Base-by-base conservation (phyloP, 2,329 filamentous ascomycete genomes). In the Akanthomyces dipterigenus region DNA sequence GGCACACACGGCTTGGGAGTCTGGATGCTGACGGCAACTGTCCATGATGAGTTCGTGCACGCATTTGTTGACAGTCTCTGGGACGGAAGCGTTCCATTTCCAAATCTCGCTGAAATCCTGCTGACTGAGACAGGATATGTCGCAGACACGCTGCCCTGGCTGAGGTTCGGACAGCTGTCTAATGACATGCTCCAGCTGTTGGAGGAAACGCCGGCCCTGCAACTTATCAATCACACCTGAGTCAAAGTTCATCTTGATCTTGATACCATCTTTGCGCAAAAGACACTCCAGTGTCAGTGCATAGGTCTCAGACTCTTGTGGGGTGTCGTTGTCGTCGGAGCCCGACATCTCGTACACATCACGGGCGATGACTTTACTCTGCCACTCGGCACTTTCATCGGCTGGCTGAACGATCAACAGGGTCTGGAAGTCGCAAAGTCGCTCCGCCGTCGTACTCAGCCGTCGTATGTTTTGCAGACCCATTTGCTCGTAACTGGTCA, bases 351-450 rank as follows among this genome's bases (percentile, higher is more conserved):
- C 48, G 20, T 51, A 51, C 6, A n/a, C 48, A 51, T 51, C 48
- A n/a, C 48, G 48, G 7, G 6, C 24, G 24, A 51, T 51, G 28
- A 62, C 16, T 28, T 58, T 38, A 22, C 57, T 58, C 4, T 42
- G 34, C 40, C 50, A 42, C 18, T 46, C 46, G 12, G 34, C 26
- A 6, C 63, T 45, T 7, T 26, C 51, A 12, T 43, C 18, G 3
- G 48, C 55, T 59, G 61, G 56, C 31, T 63, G 61, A 14, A 63
- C 54, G 16, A 63, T 56, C 28, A 63, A n/a, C 8, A 63, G 36
- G 31, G 57, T 60, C 28, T 56, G 56, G 36, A 63, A 63, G n/a
- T 63, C 24, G 28, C 61, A 63, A 4, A 46, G 48, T 22, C 34
- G 8, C 2, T 48, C 42, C 28, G 55, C 43, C 20, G 49, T n/a